phyloP scores from a whole-genome alignment of 257 asterid species.

The Cruciata laevipes region DNA sequence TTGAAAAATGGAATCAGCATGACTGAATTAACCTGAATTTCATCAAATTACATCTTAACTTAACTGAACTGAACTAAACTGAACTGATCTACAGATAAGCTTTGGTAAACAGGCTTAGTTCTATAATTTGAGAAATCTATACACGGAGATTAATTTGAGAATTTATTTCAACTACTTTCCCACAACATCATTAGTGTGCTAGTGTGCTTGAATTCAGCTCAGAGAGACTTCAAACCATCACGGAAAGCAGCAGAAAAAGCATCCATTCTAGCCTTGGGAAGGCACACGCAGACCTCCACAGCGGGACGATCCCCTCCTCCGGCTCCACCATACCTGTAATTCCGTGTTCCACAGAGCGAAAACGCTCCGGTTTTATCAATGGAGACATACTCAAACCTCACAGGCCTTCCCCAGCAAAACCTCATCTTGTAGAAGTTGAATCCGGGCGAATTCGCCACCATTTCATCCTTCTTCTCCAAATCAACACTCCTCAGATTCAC shows the following conservation, averaged over 20 bases:
- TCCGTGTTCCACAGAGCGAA: conserved; percentile 23
- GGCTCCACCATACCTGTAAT: conserved; percentile 22
- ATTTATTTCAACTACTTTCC: too few species aligned
- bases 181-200: too few species aligned
- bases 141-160: too few species aligned
- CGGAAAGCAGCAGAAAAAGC: conserved; percentile 23
- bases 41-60: too few species aligned
- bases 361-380: conserved; percentile 23
- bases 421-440: conserved; percentile 28
- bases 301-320: conserved; percentile 3
- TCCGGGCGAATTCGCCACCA: conserved; percentile 35
- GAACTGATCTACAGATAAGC: too few species aligned
- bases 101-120: too few species aligned
- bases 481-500: background rate
- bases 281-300: conserved; percentile 29
- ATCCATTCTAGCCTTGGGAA: conserved; percentile 22
- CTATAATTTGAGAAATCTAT: too few species aligned
- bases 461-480: background rate
- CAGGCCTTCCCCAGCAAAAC: conserved; percentile 42
- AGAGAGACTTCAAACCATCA: conserved; percentile 4
- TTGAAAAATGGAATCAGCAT: too few species aligned
- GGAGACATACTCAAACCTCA: conserved; percentile 24
- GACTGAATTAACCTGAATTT: too few species aligned
- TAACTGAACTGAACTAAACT: too few species aligned
- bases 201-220: too few species aligned